These are phyloP conservation scores for Lactarius tabidus DNA, from an alignment of 768 basidiomycete species.

Conservation along the genomic window DNA sequence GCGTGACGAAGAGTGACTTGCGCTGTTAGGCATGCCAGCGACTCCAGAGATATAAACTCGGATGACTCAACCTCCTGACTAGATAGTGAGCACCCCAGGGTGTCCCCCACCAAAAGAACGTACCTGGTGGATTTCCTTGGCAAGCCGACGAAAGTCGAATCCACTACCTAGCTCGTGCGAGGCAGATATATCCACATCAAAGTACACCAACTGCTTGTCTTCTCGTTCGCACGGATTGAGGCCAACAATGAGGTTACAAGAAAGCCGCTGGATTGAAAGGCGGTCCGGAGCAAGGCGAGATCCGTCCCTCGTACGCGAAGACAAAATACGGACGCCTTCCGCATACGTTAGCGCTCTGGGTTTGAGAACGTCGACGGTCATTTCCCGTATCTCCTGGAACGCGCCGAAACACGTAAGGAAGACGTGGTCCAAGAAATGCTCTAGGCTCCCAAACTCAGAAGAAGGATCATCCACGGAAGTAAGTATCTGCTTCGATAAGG, in stretches of 20 bases:
- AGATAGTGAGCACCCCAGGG: background rate
- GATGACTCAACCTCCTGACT: constrained; percentile 32
- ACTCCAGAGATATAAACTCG: constrained; percentile 64
- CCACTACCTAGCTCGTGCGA: constrained; percentile 15
- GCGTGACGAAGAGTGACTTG: constrained; percentile 44
- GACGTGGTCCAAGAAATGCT: constrained; percentile 42
- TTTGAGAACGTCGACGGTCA: constrained; percentile 45
- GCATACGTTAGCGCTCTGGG: constrained; percentile 51
- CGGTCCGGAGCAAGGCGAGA: constrained; percentile 19
- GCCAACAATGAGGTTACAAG: constrained; percentile 57
- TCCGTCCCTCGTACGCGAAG: constrained; percentile 31
- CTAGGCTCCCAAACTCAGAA: constrained; percentile 40
- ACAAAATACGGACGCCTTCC: constrained; percentile 40
- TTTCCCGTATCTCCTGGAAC: constrained; percentile 34
- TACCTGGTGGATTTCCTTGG: constrained; percentile 36
- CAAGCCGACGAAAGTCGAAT: constrained; percentile 43
- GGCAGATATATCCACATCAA: constrained; percentile 43
- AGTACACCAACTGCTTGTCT: constrained; percentile 56
- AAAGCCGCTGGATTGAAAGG: constrained; percentile 39
- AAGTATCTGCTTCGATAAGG: constrained; percentile 37
- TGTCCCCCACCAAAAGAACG: constrained; percentile 26
- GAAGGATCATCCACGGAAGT: constrained; percentile 27
- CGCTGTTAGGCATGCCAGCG: constrained; percentile 68
- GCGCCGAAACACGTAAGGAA: constrained; percentile 38
- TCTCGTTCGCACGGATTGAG: constrained; percentile 62